Evolutionary conservation across 768 basidiomycete species (phyloP).

Genomic region (Termitomyces sp.): DNA sequence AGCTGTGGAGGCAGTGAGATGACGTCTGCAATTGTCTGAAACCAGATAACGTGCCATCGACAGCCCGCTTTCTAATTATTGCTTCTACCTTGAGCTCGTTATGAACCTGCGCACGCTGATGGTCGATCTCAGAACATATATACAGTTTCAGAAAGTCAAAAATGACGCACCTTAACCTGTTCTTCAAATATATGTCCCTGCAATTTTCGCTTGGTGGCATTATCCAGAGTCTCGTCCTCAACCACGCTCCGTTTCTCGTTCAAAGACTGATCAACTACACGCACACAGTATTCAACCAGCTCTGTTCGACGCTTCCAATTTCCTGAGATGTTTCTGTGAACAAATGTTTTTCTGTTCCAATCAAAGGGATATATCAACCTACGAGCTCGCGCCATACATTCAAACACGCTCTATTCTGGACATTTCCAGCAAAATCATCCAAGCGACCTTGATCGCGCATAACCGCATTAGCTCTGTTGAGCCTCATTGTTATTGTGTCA

Average conservation of each 20-base stretch:
- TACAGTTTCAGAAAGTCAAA: neutral
- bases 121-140: conserved; percentile 4
- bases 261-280: conserved; percentile 61
- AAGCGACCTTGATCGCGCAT: conserved; percentile 67
- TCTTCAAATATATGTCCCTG: conserved; percentile 58
- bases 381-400: conserved; percentile 76
- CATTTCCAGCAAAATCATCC: conserved; percentile 36
- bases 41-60: conserved; percentile 51
- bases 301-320: conserved; percentile 73
- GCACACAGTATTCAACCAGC: conserved; percentile 72
- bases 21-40: neutral
- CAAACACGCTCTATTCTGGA: conserved; percentile 72
- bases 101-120: conserved; percentile 66
- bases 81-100: conserved; percentile 70
- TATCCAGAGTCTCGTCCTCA: conserved; percentile 37
- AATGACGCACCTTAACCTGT: conserved; percentile 56
- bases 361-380: conserved; percentile 40
- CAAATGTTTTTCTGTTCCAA: conserved; percentile 15
- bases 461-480: conserved; percentile 74
- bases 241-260: conserved; percentile 47
- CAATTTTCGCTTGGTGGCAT: conserved; percentile 39
- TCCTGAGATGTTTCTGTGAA: conserved; percentile 21
- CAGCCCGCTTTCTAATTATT: conserved; percentile 64
- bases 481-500: conserved; percentile 73
- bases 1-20: conserved; percentile 34